Conservation (phyloP, 2,329 filamentous ascomycete species). For the Epichloe glyceriae region DNA sequence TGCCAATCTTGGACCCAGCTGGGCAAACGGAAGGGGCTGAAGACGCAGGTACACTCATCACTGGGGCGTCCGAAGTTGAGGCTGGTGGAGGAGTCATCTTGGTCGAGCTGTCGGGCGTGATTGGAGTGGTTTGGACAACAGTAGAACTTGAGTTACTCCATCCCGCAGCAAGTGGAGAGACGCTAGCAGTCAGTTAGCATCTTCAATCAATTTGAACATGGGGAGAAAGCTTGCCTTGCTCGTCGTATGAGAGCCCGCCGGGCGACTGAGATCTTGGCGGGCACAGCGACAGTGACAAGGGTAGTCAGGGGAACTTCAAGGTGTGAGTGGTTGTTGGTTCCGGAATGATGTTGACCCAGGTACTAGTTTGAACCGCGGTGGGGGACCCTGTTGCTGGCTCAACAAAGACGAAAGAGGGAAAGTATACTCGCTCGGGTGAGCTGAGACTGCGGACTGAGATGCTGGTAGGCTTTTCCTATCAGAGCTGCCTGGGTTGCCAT, state of each 20-base stretch:
- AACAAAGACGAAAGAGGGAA: conserved; percentile 12
- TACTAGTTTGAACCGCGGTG: conserved; percentile 20
- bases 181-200: conserved; percentile 8
- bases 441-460: conserved; percentile 5
- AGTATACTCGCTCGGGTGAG: conserved; percentile 12
- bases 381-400: conserved; percentile 7
- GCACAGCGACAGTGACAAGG: conserved; percentile 20
- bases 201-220: not conserved
- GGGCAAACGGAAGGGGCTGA: conserved; percentile 15
- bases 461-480: conserved; percentile 8
- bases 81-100: not conserved
- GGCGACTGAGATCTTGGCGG: conserved; percentile 5
- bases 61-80: not conserved
- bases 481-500: conserved; percentile 8
- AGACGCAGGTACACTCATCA: conserved; percentile 2
- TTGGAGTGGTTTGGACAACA: not conserved
- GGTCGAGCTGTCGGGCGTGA: not conserved
- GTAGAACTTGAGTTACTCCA: conserved; percentile 21
- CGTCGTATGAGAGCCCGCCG: conserved; percentile 18
- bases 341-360: conserved; percentile 26
- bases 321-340: conserved; percentile 28
- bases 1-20: conserved; percentile 22
- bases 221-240: conserved; percentile 16
- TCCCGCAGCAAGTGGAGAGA: conserved; percentile 4
- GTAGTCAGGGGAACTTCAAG: conserved; percentile 26